Evolutionary conservation across 306 rosid genomes (phyloP).

Genomic region (Cucumis sativus): Cucumber_9930_V3 NC_026656.2:11688001-11688500

Average conservation of each 20-base stretch:
- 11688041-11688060: neutral
- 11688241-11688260: neutral
- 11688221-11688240: constrained; percentile 85
- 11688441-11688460: neutral
- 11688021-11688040: neutral
- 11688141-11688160: constrained; percentile 96
- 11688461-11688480: neutral
- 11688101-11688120: constrained; percentile 96
- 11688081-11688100: constrained; percentile 24
- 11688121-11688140: constrained; percentile 93
- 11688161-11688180: constrained; percentile 89
- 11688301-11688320: neutral
- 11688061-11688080: neutral
- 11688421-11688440: neutral
- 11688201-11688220: constrained; percentile 96
- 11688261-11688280: neutral
- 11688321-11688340: neutral
- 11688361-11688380: neutral
- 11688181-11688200: constrained; percentile 97
- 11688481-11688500: neutral
- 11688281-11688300: neutral
- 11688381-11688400: neutral
- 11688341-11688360: neutral
- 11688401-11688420: neutral
- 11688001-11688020: neutral